Base-by-base conservation (phyloP, 148 eudicot genomes). In the Dianthus caryophyllus region DNA sequence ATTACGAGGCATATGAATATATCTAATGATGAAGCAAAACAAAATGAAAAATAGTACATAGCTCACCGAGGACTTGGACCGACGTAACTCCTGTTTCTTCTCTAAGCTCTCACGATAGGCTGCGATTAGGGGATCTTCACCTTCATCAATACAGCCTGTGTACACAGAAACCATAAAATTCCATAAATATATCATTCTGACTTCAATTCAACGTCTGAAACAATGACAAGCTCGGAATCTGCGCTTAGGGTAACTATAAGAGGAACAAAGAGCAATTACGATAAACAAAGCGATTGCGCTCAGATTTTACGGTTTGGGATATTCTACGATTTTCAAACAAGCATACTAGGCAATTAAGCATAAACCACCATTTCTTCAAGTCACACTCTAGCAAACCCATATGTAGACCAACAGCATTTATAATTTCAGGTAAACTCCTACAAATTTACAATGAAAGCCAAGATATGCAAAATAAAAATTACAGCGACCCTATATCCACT, bases 61-160 rank as follows among this genome's bases (percentile, higher is more conserved):
- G 97, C 98, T 94, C 97, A 12, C 86, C 92, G 76, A 94, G 76
- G 56, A 84, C 72, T 78, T 94, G 87, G 41, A 84, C 98, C 38
- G 97, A 88, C 31, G 83, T 80, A 66, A 90, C 85, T 73, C 97
- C 98, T 13, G 98, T 94, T 80, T 94, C 98, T 85, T 94, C 98
- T 79, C 81, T 82, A 30, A 94, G 83, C 80, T 94, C 97, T 73
- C 96, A n/a, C 83, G 41, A 90, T 74, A 30, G n/a, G 85, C 98
- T 59, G 98, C 97, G 67, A 33, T 67, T 76, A 75, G 81, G 54
- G 96, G 90, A 80, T 90, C 88, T 83, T 94, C 98, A 66, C 66
- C 86, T 66, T 78, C 93, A 77, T 94, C 97, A 71, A 94, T 78
- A 9, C 97, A 96, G 67, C 98, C 97, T 94, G 83, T 4, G 66